Evolutionary conservation across 2,329 filamentous ascomycete genomes (phyloP), one percentile per base, ranked within the genome.

Genomic region (Sporothrix curviconia): DNA sequence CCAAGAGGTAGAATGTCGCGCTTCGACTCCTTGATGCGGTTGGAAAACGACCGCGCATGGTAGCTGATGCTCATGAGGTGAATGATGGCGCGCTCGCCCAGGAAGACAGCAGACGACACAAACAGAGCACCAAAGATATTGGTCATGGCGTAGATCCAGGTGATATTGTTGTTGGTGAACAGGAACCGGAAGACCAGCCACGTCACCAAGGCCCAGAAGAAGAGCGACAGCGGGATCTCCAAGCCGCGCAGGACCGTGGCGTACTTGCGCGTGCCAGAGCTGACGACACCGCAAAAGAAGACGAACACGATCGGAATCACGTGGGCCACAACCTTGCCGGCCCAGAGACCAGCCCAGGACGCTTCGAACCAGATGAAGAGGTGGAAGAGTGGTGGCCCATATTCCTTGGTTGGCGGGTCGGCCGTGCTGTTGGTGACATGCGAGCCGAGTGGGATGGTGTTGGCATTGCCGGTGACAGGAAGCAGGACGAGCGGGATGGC

Each of bases 21-120:
- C 76, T 99, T 97, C 24, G 91, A 96, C 42, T 90, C 86, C 70
- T 90, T 89, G 77, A 99, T 97, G 53, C 84, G 78, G 62, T 84
- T 82, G 65, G 88, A 84, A 71, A 94, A 94, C 47, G 90, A 91
- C 63, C 90, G 85, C 66, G 90, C 85, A 70, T 94, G 89, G 69
- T 94, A 94, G 60, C 86, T 87, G 69, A 94, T 88, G 67, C 87
- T 89, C 68, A 94, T 91, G 60, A 92, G 77, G 71, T 92, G 89
- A 34, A 94, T 85, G 62, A 92, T 78, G 59, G 86, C 76, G 71
- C 90, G 90, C 71, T 94, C 89, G n/a, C 75, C 83, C 15, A 92
- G 78, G 60, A 89, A 84, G 17, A 92, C 80, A 51, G 86, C 77
- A 0, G 86, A 82, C 9, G 84, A 86, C 40, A 87, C 80, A 47